These are phyloP conservation scores for Pachyrhizus erosus DNA, from an alignment of 306 rosid species.

Conservation along the genomic window DNA sequence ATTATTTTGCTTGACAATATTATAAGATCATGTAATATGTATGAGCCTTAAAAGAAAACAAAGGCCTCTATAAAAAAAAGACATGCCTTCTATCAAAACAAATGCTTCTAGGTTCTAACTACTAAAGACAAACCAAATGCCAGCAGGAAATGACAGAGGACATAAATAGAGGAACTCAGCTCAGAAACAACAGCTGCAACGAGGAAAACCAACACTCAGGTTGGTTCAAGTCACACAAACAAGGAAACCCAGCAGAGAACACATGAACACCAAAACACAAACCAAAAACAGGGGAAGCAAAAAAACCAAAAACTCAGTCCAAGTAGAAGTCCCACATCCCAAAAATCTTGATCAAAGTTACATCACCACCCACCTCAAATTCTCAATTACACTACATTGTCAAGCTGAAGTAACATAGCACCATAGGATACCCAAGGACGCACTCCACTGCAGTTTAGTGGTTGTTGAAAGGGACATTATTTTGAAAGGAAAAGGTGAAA, in stretches of 20 bases:
- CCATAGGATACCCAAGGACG: neutral
- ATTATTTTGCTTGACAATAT: neutral
- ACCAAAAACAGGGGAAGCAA: slow-evolving; percentile 17
- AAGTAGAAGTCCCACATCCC: neutral
- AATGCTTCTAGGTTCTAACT: neutral
- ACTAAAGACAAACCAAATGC: neutral
- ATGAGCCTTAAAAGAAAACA: neutral
- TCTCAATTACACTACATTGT: neutral
- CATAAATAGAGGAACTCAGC: too few species aligned
- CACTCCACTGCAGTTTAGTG: neutral
- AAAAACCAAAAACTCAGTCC: neutral
- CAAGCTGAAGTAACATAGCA: neutral
- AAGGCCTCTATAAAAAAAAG: neutral
- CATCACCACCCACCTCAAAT: neutral
- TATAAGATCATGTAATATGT: neutral
- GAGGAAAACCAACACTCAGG: neutral
- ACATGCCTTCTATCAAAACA: neutral
- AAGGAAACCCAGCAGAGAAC: slow-evolving; percentile 6
- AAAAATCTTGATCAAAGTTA: neutral
- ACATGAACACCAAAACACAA: neutral
- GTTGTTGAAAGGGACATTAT: neutral
- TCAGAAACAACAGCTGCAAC: neutral
- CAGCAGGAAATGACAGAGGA: neutral
- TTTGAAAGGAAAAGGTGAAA: neutral
- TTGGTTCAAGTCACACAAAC: slow-evolving; percentile 3